These are phyloP conservation scores for Podaxis carcinomalis DNA, from an alignment of 768 basidiomycete species.

Conservation along the genomic window DNA sequence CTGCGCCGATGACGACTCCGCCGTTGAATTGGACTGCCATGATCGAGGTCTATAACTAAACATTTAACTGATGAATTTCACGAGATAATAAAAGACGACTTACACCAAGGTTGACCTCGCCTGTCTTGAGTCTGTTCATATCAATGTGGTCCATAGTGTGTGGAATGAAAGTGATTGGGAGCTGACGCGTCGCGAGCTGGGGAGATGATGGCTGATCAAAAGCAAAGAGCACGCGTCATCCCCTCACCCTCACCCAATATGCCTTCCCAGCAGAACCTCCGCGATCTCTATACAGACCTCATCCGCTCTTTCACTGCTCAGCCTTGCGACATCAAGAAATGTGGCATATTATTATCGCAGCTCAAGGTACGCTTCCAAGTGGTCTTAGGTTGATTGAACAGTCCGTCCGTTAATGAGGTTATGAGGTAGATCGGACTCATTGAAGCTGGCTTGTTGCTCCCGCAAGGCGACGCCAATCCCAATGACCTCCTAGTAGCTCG, in stretches of 20 bases:
- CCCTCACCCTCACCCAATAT: constrained; percentile 8
- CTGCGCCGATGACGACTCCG: constrained; percentile 95
- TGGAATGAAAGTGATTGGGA: constrained; percentile 19
- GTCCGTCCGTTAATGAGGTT: neutral
- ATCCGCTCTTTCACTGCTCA: constrained; percentile 60
- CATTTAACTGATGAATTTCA: constrained; percentile 1
- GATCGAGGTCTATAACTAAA: constrained; percentile 77
- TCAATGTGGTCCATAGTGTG: constrained; percentile 62
- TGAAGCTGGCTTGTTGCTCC: constrained; percentile 71
- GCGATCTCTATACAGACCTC: constrained; percentile 60
- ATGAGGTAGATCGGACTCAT: constrained; percentile 66
- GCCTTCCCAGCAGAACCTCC: constrained; percentile 43
- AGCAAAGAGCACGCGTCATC: constrained; percentile 32
- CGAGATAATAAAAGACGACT: constrained; percentile 26
- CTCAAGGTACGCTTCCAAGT: constrained; percentile 57
- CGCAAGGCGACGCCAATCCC: constrained; percentile 56
- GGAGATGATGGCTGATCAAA: neutral
- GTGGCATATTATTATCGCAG: constrained; percentile 57
- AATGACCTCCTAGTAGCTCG: constrained; percentile 74
- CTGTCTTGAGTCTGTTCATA: constrained; percentile 82
- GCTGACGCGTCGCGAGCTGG: constrained; percentile 49
- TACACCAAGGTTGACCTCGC: constrained; percentile 97
- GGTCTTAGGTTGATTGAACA: neutral
- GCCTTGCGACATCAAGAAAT: constrained; percentile 66
- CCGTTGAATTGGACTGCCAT: constrained; percentile 97